phyloP scores from a whole-genome alignment of 495 filamentous ascomycete genomes.

The Chaetomidium leptoderma region DNA sequence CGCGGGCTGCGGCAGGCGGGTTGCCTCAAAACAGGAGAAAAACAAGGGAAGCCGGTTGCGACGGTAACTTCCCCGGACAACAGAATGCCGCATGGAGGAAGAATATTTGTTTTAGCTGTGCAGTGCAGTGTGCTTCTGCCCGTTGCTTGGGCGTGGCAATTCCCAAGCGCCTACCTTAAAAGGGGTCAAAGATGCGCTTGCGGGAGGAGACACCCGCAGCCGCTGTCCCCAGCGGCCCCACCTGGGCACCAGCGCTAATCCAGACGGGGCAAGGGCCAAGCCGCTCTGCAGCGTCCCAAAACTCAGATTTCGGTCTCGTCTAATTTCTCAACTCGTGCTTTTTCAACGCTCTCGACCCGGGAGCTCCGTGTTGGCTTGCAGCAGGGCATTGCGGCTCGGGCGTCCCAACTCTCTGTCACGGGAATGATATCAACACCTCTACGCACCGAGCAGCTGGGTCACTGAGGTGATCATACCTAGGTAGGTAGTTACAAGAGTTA shows the following conservation, averaged over 20 bases:
- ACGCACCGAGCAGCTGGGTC: too few relatives aligned
- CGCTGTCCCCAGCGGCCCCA: constrained; percentile 1
- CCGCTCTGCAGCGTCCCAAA: not conserved
- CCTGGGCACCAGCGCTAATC: constrained; percentile 2
- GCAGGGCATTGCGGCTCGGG: too few relatives aligned
- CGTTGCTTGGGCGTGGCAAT: not conserved
- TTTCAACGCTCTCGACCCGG: too few relatives aligned
- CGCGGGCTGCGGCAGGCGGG: not conserved
- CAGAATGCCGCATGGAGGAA: not conserved
- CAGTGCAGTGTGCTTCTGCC: not conserved
- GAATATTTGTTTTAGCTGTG: not conserved
- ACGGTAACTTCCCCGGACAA: not conserved
- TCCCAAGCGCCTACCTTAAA: constrained; percentile 5
- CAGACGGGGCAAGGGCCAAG: not conserved
- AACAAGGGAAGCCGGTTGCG: not conserved
- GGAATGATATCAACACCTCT: too few relatives aligned
- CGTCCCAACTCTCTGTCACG: too few relatives aligned
- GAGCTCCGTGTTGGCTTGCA: too few relatives aligned
- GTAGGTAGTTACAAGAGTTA: too few relatives aligned
- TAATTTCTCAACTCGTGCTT: too few relatives aligned
- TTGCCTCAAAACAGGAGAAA: not conserved
- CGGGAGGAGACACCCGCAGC: constrained; percentile 6
- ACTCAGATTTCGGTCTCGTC: too few relatives aligned
- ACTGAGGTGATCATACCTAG: too few relatives aligned
- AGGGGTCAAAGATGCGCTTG: not conserved